Evolutionary conservation across 495 filamentous ascomycete species (phyloP).

Genomic region (Parmelia sp.): DNA sequence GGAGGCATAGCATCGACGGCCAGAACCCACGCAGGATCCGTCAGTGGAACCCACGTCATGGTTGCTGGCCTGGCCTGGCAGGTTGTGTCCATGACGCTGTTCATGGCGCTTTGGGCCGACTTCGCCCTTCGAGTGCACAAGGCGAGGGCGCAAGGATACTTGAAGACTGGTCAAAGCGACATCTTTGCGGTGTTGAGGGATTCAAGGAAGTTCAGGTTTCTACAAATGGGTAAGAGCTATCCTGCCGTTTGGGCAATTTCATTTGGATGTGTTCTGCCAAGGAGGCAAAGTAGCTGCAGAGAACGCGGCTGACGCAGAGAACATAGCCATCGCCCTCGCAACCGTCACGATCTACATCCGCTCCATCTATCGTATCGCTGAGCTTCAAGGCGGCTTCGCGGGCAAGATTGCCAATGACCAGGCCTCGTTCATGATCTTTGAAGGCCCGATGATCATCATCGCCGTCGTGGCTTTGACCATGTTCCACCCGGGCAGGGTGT

Average conservation of each 20-base stretch:
- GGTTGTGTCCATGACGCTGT: constrained; percentile 44
- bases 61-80: constrained; percentile 57
- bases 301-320: background rate
- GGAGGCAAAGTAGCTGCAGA: background rate
- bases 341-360: constrained; percentile 36
- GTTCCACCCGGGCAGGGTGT: constrained; percentile 26
- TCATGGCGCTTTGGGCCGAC: constrained; percentile 45
- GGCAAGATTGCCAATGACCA: constrained; percentile 35
- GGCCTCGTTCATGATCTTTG: constrained; percentile 35
- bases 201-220: constrained; percentile 2
- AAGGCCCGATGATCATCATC: constrained; percentile 34
- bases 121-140: constrained; percentile 40
- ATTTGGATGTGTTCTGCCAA: no score
- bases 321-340: constrained; percentile 15
- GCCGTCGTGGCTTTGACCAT: constrained; percentile 32
- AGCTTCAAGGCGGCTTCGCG: constrained; percentile 37
- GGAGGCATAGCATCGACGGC: constrained; percentile 51
- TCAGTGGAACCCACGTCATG: constrained; percentile 57
- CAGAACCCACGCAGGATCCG: constrained; percentile 35
- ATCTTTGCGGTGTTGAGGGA: constrained; percentile 5
- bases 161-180: background rate
- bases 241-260: background rate
- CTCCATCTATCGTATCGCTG: constrained; percentile 36
- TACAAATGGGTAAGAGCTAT: constrained; percentile 1
- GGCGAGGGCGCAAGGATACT: background rate